Conservation (phyloP, 768 basidiomycete species). For the Mycena rosella region DNA sequence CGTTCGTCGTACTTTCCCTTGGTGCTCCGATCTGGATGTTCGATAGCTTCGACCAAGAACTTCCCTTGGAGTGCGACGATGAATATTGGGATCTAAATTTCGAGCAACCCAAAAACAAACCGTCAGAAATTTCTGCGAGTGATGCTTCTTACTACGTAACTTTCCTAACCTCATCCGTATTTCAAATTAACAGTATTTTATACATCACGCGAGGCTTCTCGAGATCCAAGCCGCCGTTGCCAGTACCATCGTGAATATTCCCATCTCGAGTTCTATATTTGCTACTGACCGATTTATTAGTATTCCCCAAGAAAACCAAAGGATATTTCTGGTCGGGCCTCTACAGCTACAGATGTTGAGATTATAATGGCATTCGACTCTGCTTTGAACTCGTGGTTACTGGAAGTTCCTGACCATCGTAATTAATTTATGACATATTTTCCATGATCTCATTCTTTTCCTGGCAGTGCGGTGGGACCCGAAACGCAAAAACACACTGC, state of each 20-base stretch:
- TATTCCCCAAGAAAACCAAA: constrained; percentile 81
- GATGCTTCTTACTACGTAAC: too few species aligned
- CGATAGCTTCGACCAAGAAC: constrained; percentile 82
- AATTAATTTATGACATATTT: constrained; percentile 51
- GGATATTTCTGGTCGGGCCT: constrained; percentile 59
- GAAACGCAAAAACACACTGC: constrained; percentile 50
- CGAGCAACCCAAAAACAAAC: constrained; percentile 71
- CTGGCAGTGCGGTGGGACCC: constrained; percentile 60
- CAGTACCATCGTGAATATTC: constrained; percentile 64
- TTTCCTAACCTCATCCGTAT: too few species aligned
- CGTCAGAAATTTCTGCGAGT: constrained; percentile 64
- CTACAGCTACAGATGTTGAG: constrained; percentile 71
- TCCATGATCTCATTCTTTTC: constrained; percentile 58
- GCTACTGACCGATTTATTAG: constrained; percentile 50
- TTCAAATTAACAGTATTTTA: too few species aligned
- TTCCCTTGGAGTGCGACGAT: constrained; percentile 72
- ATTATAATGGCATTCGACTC: constrained; percentile 82
- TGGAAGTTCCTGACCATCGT: constrained; percentile 72
- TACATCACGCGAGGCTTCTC: constrained; percentile 66
- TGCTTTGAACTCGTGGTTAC: constrained; percentile 81
- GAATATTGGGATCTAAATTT: constrained; percentile 81
- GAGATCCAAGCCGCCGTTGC: constrained; percentile 73
- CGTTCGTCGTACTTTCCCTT: too few species aligned
- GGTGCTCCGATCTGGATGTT: too few species aligned
- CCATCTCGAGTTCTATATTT: background rate